Evolutionary conservation across 1,284 basidiomycete species (phyloP).

Genomic region (Moniliella sp.): DNA sequence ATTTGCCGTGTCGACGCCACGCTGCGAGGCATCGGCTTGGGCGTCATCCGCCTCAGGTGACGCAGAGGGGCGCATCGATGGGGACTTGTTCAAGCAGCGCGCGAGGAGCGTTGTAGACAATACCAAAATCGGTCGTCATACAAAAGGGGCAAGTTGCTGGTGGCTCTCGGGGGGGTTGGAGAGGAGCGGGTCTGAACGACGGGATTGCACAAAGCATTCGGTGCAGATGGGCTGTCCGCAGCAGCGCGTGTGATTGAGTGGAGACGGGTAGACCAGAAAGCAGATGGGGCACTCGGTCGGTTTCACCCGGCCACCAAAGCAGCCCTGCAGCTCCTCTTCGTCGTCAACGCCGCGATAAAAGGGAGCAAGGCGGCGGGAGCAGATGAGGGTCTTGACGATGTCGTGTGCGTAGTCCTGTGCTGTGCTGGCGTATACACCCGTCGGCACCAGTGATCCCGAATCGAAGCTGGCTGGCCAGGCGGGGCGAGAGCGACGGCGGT

Average conservation of each 20-base stretch:
- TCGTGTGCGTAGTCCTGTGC: conserved; percentile 77
- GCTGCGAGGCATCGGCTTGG: too few species aligned
- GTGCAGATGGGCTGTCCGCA: conserved; percentile 96
- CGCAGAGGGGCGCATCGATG: too few species aligned
- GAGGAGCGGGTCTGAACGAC: conserved; percentile 57
- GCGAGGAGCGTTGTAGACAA: conserved; percentile 67
- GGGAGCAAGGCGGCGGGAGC: conserved; percentile 67
- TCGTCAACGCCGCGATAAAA: conserved; percentile 90
- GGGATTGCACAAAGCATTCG: conserved; percentile 97
- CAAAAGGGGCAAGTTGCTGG: conserved; percentile 79
- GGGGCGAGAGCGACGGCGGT: too few species aligned
- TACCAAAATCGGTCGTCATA: conserved; percentile 83
- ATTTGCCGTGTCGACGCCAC: too few species aligned
- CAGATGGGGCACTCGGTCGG: conserved; percentile 89
- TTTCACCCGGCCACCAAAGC: conserved; percentile 45
- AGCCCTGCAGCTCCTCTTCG: conserved; percentile 63
- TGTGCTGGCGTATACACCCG: conserved; percentile 56
- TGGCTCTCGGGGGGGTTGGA: conserved; percentile 16
- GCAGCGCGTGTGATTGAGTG: conserved; percentile 73
- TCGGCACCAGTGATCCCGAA: conserved; percentile 56
- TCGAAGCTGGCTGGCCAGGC: conserved; percentile 26
- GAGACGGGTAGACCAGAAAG: conserved; percentile 44
- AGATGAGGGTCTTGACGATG: conserved; percentile 63
- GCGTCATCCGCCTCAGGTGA: too few species aligned
- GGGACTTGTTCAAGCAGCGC: conserved; percentile 29